A percentile compares a stretch with the other conserved stretches of the same genome.
Conservation (phyloP, 176 grass and related monocot species). For the Stipa capillata region DNA sequence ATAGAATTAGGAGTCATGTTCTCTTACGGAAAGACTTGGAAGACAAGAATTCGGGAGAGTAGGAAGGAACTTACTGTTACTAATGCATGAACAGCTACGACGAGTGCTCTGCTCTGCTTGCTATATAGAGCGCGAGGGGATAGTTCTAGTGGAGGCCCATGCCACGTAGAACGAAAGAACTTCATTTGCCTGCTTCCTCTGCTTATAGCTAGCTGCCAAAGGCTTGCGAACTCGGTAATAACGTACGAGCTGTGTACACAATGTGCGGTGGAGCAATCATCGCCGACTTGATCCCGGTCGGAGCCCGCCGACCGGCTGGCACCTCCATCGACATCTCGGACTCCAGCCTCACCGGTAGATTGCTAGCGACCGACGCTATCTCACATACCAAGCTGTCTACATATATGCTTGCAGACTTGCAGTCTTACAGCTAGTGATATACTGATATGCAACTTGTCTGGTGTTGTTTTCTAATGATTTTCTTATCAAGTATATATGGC, state of each 20-base stretch:
- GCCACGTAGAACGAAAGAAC: neutral
- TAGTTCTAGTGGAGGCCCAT: neutral
- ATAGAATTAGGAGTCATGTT: too few species aligned
- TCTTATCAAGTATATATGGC: neutral
- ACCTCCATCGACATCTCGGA: neutral
- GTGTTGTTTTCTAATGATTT: neutral
- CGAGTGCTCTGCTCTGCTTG: neutral
- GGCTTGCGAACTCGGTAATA: too few species aligned
- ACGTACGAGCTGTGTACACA: too few species aligned
- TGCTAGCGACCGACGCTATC: too few species aligned
- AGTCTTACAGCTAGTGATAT: neutral
- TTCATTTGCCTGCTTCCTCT: neutral
- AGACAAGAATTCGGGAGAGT: too few species aligned
- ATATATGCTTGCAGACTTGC: neutral
- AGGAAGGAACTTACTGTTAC: too few species aligned
- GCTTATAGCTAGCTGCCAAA: neutral
- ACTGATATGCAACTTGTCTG: neutral
- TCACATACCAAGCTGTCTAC: neutral
- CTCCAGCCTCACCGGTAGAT: conserved; percentile 7
- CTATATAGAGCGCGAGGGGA: neutral
- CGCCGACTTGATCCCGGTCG: conserved; percentile 24
- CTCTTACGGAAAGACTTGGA: too few species aligned
- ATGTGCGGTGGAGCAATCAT: conserved; percentile 53
- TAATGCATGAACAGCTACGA: too few species aligned
- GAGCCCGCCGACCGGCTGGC: too few species aligned